Conservation (phyloP, 2,329 filamentous ascomycete genomes). For the Endothia cerciana region DNA sequence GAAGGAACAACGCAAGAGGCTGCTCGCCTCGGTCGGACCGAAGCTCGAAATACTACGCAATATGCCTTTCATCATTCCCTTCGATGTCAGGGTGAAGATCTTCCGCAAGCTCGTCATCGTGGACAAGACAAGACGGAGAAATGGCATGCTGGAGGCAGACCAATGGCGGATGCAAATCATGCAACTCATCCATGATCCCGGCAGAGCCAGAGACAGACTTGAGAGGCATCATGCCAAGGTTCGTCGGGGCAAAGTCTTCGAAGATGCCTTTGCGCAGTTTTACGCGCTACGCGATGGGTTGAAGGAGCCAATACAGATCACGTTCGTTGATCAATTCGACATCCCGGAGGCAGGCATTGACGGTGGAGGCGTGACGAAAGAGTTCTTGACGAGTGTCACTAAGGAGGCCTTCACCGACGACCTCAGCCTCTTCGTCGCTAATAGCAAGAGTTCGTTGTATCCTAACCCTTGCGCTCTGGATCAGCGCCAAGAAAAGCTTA, state of each 20-base stretch:
- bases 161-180: conserved; percentile 69
- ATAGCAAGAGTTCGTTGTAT: conserved; percentile 83
- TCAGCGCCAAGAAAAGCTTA: conserved; percentile 64
- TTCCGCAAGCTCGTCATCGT: conserved; percentile 90
- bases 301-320: conserved; percentile 96
- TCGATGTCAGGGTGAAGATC: conserved; percentile 86
- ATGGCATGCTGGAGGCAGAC: conserved; percentile 73
- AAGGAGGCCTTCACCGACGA: conserved; percentile 75
- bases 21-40: conserved; percentile 79
- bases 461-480: conserved; percentile 83
- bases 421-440: conserved; percentile 75
- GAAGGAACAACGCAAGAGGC: conserved; percentile 68
- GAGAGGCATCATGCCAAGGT: conserved; percentile 78
- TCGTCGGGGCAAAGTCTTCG: conserved; percentile 76
- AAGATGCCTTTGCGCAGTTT: conserved; percentile 84
- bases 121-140: conserved; percentile 74
- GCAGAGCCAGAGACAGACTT: conserved; percentile 44
- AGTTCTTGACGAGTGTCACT: conserved; percentile 89
- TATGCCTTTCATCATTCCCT: conserved; percentile 96
- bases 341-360: conserved; percentile 91
- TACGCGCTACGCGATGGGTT: conserved; percentile 79
- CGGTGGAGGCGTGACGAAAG: conserved; percentile 95
- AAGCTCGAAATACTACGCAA: conserved; percentile 90
- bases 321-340: conserved; percentile 90
- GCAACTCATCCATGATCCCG: conserved; percentile 40